Percentiles rank a stretch among this genome's conserved stretches.
Evolutionary conservation across 2,329 filamentous ascomycete species (phyloP).

Genomic region (Epicoccum sorghinum): DNA sequence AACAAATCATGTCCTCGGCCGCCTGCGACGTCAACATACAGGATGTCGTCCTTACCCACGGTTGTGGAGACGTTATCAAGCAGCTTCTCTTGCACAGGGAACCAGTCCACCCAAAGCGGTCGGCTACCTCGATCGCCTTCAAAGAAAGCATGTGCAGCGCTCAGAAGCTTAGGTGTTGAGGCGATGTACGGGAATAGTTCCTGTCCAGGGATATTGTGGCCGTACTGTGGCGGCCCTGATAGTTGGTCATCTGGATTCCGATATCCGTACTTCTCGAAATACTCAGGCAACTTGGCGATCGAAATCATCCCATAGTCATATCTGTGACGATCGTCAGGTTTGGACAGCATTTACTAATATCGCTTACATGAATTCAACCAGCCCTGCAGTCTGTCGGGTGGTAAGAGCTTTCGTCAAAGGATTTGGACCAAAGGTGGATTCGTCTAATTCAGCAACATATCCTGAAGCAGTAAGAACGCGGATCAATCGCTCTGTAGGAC

Average conservation of each 20-base stretch:
- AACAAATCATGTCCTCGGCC: slow-evolving; percentile 16
- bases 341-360: not conserved
- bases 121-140: slow-evolving; percentile 9
- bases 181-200: not conserved
- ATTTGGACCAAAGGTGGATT: slow-evolving; percentile 1
- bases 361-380: slow-evolving; percentile 7
- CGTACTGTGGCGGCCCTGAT: slow-evolving; percentile 30
- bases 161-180: slow-evolving; percentile 4
- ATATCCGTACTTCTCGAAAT: slow-evolving; percentile 27
- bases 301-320: slow-evolving; percentile 4
- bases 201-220: not conserved
- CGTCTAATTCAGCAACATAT: slow-evolving; percentile 6
- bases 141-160: slow-evolving; percentile 7
- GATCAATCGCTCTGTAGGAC: slow-evolving; percentile 2
- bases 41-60: slow-evolving; percentile 1
- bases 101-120: slow-evolving; percentile 10
- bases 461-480: slow-evolving; percentile 7
- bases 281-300: slow-evolving; percentile 24
- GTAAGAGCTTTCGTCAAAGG: slow-evolving; percentile 2
- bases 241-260: slow-evolving; percentile 27
- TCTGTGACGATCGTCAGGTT: not conserved
- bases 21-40: slow-evolving; percentile 21
- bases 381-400: slow-evolving; percentile 3
- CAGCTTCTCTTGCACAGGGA: slow-evolving; percentile 4
- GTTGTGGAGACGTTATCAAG: slow-evolving; percentile 4